A percentile compares a stretch with the other conserved stretches of the same genome.
Conservation (phyloP, 768 basidiomycete genomes). For the Rubroboletus satanas region DNA sequence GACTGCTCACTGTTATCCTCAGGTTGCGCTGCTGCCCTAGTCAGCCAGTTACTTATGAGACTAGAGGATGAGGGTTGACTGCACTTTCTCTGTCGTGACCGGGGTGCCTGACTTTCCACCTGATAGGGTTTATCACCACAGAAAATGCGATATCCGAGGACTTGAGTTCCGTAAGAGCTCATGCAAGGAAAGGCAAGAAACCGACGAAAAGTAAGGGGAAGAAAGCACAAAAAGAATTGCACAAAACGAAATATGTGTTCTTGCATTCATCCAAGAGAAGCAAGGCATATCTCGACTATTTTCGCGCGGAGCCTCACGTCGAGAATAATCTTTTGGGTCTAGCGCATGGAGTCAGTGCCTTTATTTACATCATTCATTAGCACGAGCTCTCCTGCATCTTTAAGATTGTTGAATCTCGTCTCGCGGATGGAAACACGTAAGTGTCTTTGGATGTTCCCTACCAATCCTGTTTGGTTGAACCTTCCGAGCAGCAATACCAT, state of each 20-base stretch:
- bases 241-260: constrained; percentile 58
- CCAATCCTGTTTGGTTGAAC: neutral
- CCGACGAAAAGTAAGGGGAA: constrained; percentile 40
- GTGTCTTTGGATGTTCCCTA: neutral
- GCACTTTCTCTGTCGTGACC: neutral
- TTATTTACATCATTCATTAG: neutral
- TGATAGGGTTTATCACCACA: constrained; percentile 57
- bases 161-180: constrained; percentile 40
- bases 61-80: constrained; percentile 65
- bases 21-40: constrained; percentile 54
- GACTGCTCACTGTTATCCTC: constrained; percentile 9
- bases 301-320: constrained; percentile 54
- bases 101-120: constrained; percentile 5
- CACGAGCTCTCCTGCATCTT: neutral
- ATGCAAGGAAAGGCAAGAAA: constrained; percentile 40
- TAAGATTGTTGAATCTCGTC: constrained; percentile 8
- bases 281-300: constrained; percentile 60
- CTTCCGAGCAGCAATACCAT: constrained; percentile 1
- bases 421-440: constrained; percentile 15
- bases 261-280: constrained; percentile 43
- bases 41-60: constrained; percentile 61
- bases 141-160: constrained; percentile 47
- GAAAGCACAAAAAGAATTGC: constrained; percentile 46
- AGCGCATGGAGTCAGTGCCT: constrained; percentile 47
- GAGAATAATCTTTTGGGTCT: constrained; percentile 64